These are phyloP conservation scores for Quercus agrifolia DNA, from an alignment of 306 rosid genomes.

Conservation along the genomic window DNA sequence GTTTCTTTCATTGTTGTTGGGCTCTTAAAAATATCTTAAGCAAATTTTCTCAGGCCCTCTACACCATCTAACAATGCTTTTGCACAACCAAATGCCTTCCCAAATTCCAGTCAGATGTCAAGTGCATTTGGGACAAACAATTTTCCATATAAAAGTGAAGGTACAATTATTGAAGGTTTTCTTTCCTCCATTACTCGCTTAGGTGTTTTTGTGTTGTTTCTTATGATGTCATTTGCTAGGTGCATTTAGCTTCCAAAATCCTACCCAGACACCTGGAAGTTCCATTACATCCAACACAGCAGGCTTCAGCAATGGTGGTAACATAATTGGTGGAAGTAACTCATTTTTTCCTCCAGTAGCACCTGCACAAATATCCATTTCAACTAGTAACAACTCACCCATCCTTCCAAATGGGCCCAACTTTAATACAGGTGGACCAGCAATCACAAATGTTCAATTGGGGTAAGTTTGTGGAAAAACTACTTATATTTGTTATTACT, in stretches of 20 bases:
- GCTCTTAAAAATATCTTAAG: neutral
- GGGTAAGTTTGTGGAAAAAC: slow-evolving; percentile 44
- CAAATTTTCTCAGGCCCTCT: slow-evolving; percentile 48
- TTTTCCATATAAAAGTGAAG: slow-evolving; percentile 25
- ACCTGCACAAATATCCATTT: slow-evolving; percentile 27
- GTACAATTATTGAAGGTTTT: slow-evolving; percentile 11
- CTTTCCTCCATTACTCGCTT: neutral
- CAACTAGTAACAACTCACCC: slow-evolving; percentile 30
- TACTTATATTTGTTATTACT: neutral
- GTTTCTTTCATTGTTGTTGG: neutral
- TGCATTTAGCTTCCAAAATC: slow-evolving; percentile 33
- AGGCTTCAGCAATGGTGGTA: slow-evolving; percentile 32
- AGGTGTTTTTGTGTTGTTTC: neutral
- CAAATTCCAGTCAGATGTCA: slow-evolving; percentile 21
- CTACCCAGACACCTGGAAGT: slow-evolving; percentile 30
- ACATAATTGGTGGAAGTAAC: slow-evolving; percentile 33
- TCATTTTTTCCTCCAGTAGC: slow-evolving; percentile 27
- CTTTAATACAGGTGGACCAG: slow-evolving; percentile 30
- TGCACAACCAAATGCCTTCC: slow-evolving; percentile 34
- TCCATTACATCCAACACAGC: slow-evolving; percentile 28
- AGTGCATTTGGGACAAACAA: slow-evolving; percentile 21
- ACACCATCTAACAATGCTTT: slow-evolving; percentile 32
- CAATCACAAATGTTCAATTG: slow-evolving; percentile 30
- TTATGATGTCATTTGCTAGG: slow-evolving; percentile 6
- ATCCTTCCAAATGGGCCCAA: slow-evolving; percentile 19